Evolutionary conservation across 139 green algal species (phyloP).

Genomic region (Micractinium conductrix): DNA sequence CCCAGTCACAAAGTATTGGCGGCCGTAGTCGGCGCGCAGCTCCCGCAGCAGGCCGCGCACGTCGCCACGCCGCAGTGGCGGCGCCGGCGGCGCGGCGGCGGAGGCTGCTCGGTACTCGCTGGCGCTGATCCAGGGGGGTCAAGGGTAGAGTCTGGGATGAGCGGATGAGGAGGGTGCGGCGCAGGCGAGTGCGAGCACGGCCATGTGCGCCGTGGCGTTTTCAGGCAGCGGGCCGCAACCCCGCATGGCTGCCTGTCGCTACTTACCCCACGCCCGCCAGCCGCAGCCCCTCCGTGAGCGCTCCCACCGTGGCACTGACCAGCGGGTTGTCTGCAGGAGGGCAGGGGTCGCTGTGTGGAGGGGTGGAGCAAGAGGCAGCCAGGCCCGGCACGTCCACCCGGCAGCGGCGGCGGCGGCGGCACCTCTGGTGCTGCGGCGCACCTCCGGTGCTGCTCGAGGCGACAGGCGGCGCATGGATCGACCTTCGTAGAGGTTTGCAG

Average conservation of each 20-base stretch:
- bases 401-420: too few species aligned
- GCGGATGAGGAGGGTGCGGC: too few species aligned
- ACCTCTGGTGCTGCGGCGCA: too few species aligned
- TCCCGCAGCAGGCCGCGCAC: slow-evolving; percentile 13
- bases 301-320: not conserved
- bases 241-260: not conserved
- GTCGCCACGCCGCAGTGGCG: slow-evolving; percentile 27
- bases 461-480: too few species aligned
- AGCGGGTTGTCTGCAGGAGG: slow-evolving; percentile 10
- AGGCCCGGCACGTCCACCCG: too few species aligned
- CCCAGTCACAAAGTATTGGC: slow-evolving; percentile 50
- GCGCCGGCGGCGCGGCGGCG: not conserved
- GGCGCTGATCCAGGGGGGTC: not conserved
- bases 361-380: too few species aligned
- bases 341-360: too few species aligned
- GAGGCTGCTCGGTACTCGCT: not conserved
- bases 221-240: not conserved
- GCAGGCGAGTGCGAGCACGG: not conserved
- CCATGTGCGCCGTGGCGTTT: not conserved
- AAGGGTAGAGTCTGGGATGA: too few species aligned
- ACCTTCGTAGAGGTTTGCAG: too few species aligned
- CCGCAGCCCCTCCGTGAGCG: slow-evolving; percentile 16
- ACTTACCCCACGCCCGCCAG: slow-evolving; percentile 23
- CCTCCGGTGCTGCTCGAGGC: too few species aligned
- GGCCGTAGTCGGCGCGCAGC: slow-evolving; percentile 21